These are phyloP conservation scores for Dictyostelium capitatum DNA, from an alignment of 78 protist species.

Conservation along the genomic window DNA sequence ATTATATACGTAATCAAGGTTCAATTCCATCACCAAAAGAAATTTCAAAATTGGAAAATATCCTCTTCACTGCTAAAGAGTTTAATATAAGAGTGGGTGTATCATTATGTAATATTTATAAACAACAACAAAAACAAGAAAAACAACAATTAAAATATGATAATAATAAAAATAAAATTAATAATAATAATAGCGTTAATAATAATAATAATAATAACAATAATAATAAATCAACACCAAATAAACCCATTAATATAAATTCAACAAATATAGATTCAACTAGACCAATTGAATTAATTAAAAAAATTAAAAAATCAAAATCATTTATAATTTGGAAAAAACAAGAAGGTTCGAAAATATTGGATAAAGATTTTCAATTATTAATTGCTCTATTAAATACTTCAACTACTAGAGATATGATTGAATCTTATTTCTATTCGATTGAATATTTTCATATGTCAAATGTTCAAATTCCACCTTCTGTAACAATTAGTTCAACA, in stretches of 20 bases:
- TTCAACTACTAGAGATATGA: slow-evolving; percentile 14
- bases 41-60: slow-evolving; percentile 25
- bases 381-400: neutral
- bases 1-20: slow-evolving; percentile 4
- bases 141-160: neutral
- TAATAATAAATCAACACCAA: neutral
- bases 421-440: slow-evolving; percentile 18
- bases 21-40: slow-evolving; percentile 24
- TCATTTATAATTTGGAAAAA: slow-evolving; percentile 29
- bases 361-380: neutral
- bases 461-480: neutral
- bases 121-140: slow-evolving; percentile 9
- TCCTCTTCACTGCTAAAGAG: neutral
- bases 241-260: neutral
- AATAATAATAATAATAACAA: neutral
- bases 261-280: neutral
- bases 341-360: neutral
- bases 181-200: neutral
- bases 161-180: neutral
- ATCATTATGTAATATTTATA: slow-evolving; percentile 18
- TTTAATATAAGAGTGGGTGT: slow-evolving; percentile 18
- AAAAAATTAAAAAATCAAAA: slow-evolving; percentile 27
- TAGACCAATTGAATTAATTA: neutral
- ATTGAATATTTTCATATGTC: neutral
- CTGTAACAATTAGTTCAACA: neutral